Percentiles rank a stretch among this genome's conserved stretches.
These are phyloP conservation scores for Aquilaria sinensis DNA, from an alignment of 345 rosid genomes.

Conservation along the genomic window DNA sequence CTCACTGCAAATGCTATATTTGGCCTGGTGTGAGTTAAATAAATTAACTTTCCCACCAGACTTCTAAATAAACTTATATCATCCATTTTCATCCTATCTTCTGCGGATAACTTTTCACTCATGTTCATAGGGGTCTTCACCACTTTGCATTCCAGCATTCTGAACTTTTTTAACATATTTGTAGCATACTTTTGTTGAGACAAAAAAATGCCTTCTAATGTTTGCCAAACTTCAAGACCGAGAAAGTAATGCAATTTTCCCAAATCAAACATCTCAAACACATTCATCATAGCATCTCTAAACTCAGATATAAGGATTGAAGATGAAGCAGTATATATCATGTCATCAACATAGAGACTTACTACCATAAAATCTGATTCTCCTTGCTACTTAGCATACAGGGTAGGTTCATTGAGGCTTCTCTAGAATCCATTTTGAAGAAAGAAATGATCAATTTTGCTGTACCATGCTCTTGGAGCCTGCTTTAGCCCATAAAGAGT, in stretches of 20 bases:
- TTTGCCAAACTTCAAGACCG: not conserved
- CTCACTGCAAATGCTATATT: not conserved
- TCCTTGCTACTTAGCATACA: not conserved
- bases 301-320: not conserved
- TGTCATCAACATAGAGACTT: not conserved
- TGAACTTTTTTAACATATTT: not conserved
- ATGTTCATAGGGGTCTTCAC: not conserved
- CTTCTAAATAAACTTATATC: not conserved
- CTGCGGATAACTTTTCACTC: not conserved
- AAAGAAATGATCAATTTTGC: not conserved
- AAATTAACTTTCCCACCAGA: not conserved
- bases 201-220: not conserved
- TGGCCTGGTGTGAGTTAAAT: constrained; percentile 5
- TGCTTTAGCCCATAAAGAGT: not conserved
- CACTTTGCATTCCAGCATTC: not conserved
- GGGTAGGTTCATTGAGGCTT: not conserved
- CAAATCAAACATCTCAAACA: not conserved
- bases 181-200: constrained; percentile 1
- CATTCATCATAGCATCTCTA: not conserved
- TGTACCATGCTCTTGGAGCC: not conserved
- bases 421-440: not conserved
- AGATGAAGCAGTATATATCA: not conserved
- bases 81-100: not conserved
- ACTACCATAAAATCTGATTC: not conserved
- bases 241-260: not conserved